Conservation (phyloP, 163 green algal species). For the Chloromonas sp. region DNA sequence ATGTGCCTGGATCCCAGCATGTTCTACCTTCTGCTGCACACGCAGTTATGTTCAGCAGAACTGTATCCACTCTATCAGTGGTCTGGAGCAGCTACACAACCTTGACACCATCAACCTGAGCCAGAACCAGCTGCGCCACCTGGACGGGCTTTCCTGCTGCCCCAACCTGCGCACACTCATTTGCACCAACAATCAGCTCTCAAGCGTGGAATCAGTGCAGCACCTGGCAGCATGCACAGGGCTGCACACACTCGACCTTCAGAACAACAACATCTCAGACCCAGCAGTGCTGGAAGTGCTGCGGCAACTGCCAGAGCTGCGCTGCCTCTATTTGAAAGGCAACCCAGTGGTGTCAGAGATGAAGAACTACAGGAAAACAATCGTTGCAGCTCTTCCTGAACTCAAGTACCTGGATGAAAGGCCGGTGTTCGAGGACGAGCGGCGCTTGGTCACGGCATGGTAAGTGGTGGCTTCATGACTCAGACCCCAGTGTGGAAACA, state of each 20-base stretch:
- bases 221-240: slow-evolving; percentile 46
- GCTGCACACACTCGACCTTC: slow-evolving; percentile 71
- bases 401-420: slow-evolving; percentile 84
- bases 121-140: slow-evolving; percentile 56
- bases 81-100: slow-evolving; percentile 46
- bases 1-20: not conserved
- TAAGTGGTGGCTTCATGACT: slow-evolving; percentile 19
- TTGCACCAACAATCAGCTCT: slow-evolving; percentile 56
- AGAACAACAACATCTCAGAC: slow-evolving; percentile 61
- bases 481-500: too few species aligned
- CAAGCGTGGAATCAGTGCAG: slow-evolving; percentile 34
- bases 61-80: slow-evolving; percentile 42
- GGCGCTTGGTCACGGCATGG: slow-evolving; percentile 65
- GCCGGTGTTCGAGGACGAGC: slow-evolving; percentile 73
- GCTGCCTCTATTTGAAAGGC: slow-evolving; percentile 76
- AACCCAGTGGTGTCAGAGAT: slow-evolving; percentile 69
- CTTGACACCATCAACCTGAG: slow-evolving; percentile 78
- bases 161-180: slow-evolving; percentile 63
- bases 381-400: slow-evolving; percentile 51
- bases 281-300: slow-evolving; percentile 25
- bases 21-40: not conserved
- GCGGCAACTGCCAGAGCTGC: slow-evolving; percentile 50
- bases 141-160: slow-evolving; percentile 47
- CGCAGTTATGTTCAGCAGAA: slow-evolving; percentile 79
- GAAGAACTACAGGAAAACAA: slow-evolving; percentile 67